Conservation (phyloP, 768 basidiomycete genomes). For the Glaciozyma antarctica region DNA sequence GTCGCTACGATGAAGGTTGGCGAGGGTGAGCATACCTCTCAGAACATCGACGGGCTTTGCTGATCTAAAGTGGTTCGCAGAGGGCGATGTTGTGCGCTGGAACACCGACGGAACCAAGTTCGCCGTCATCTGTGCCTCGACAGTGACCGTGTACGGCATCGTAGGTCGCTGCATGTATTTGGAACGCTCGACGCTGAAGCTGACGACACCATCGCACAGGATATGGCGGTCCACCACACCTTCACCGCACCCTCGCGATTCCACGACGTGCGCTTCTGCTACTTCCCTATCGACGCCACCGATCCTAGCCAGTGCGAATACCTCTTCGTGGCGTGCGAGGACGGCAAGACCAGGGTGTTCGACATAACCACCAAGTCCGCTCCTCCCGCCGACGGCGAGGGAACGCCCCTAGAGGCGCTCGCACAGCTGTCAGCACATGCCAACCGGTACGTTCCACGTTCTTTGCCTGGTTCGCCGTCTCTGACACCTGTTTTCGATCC, state of each 20-base stretch:
- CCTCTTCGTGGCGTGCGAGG: slow-evolving; percentile 76
- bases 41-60: not conserved
- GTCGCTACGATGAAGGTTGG: slow-evolving; percentile 73
- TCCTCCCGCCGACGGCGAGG: slow-evolving; percentile 20
- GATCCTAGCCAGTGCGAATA: slow-evolving; percentile 52
- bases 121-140: slow-evolving; percentile 63
- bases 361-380: slow-evolving; percentile 43
- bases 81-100: slow-evolving; percentile 90
- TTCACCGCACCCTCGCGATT: slow-evolving; percentile 71
- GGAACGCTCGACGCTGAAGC: not conserved
- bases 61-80: slow-evolving; percentile 41
- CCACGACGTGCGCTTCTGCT: slow-evolving; percentile 71
- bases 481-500: not conserved
- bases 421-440: slow-evolving; percentile 68
- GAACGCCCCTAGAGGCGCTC: slow-evolving; percentile 45
- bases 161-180: slow-evolving; percentile 43
- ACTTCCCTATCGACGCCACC: slow-evolving; percentile 41
- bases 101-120: slow-evolving; percentile 67
- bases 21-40: slow-evolving; percentile 52
- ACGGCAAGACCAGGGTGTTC: slow-evolving; percentile 76
- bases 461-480: not conserved
- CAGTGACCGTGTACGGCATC: slow-evolving; percentile 72
- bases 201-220: slow-evolving; percentile 44
- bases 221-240: slow-evolving; percentile 65
- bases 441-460: slow-evolving; percentile 58